Conservation (phyloP, 1,139 yeast species). For the Geotrichum candidum region DNA sequence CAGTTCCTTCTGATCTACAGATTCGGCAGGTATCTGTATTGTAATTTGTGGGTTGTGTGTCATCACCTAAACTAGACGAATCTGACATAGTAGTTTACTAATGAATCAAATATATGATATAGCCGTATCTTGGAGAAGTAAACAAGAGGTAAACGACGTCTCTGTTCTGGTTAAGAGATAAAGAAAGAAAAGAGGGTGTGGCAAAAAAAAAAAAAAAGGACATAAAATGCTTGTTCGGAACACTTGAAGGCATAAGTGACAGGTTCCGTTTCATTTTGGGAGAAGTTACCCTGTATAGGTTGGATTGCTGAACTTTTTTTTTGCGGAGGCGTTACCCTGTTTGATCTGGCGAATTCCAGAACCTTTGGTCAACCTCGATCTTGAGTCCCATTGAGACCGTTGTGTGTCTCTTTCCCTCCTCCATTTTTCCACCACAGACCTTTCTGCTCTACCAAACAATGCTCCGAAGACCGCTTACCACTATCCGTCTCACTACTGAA, state of each 20-base stretch:
- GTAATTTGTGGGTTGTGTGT: background rate
- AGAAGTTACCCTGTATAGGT: background rate
- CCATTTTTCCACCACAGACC: background rate
- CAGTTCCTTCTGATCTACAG: slow-evolving; percentile 86
- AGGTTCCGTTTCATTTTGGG: background rate
- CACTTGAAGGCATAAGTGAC: background rate
- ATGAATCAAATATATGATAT: background rate
- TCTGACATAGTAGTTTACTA: slow-evolving; percentile 5
- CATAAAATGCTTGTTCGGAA: background rate
- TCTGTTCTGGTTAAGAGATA: background rate
- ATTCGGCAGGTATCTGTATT: slow-evolving; percentile 65
- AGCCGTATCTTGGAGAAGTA: background rate
- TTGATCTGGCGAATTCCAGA: background rate
- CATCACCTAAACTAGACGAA: slow-evolving; percentile 1
- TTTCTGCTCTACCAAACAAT: slow-evolving; percentile 31
- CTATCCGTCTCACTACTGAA: slow-evolving; percentile 58
- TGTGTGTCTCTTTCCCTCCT: no score
- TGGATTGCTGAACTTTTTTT: background rate
- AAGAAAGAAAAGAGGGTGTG: background rate
- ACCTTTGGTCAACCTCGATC: background rate
- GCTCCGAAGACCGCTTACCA: slow-evolving; percentile 62
- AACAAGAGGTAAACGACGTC: background rate
- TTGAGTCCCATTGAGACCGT: background rate
- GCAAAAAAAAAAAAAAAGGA: background rate
- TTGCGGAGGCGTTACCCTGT: background rate